Base-by-base conservation (phyloP, 176 grass and related monocot species). In the Raddia guianensis region DNA sequence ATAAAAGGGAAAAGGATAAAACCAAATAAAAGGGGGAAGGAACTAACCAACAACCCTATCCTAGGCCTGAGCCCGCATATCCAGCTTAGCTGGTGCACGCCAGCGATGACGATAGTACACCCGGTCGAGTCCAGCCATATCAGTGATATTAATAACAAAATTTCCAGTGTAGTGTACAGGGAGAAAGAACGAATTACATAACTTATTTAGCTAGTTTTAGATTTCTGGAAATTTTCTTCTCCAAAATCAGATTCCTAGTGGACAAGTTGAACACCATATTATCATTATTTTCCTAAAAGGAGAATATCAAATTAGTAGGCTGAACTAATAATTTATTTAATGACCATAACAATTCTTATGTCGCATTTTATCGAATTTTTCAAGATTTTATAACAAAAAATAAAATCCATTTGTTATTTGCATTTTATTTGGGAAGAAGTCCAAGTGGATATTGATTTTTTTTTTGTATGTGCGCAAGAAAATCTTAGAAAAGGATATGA, bases 161-260 rank as follows among this genome's bases (percentile, higher is more conserved):
- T 18, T 59, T 59, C 5, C 6, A 21, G 45, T 21, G 3, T 2
- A 32, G 45, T 46, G 6, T 60, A 13, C 43, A 32, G 56, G 54
- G 18, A 32, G 5, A 60, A 75, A 58, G 42, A 1, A 21, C 21
- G n/a, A 57, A 74, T 6, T 43, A 9, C 6, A 75, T 44, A 75
- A 75, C 5, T 3, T 32, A 60, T 15, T 10, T 60, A 60, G n/a
- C 67, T 5, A 32, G 6, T 32, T 49, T 70, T 69, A 5, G 10
- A 57, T 59, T 14, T 60, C 42, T 60, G 44, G 40, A 60, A 47
- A 58, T 27, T 60, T 46, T 46, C 2, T 75, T 8, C 57, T 21
- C 52, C 12, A 27, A 75, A 60, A 75, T 75, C 11, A 75, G 3
- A 75, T 75, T 75, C 27, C 10, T 63, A 65, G n/a, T 13, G 67